Conservation (phyloP, 2,329 filamentous ascomycete genomes). For the Arthroderma sp. region DNA sequence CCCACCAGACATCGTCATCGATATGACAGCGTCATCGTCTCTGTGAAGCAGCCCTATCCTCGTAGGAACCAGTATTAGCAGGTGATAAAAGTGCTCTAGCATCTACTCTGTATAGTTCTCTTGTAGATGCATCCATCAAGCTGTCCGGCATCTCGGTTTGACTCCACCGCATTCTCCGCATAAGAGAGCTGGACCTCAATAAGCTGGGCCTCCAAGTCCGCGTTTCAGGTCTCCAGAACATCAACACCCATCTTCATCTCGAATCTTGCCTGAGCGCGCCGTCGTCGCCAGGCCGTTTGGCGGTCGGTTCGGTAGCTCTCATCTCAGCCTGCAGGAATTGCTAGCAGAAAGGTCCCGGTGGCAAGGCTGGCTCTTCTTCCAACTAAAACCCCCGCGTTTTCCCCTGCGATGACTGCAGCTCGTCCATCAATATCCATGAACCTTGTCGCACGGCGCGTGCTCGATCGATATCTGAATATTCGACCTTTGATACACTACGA, state of each 20-base stretch:
- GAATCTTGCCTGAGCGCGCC: no score
- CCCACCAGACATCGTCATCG: no score
- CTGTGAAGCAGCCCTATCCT: no score
- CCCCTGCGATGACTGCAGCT: constrained; percentile 2
- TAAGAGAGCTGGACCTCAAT: background rate
- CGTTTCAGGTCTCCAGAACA: background rate
- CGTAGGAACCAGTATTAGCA: no score
- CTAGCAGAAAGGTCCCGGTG: background rate
- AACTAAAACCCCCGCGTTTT: background rate
- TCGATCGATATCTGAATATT: background rate
- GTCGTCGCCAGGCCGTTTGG: no score
- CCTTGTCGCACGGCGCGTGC: background rate
- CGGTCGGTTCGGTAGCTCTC: background rate
- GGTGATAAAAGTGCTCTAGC: no score
- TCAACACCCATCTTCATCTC: no score
- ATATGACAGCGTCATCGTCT: no score
- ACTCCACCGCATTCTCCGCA: constrained; percentile 1
- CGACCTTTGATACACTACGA: background rate
- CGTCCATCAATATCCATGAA: constrained; percentile 1
- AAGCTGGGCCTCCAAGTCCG: no score
- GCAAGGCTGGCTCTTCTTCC: background rate
- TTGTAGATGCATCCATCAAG: background rate
- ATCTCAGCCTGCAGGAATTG: background rate
- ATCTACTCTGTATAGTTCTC: background rate
- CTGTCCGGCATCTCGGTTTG: background rate